Conservation (phyloP, 352 stramenopile species). For the Phytophthora agathidicida region DNA sequence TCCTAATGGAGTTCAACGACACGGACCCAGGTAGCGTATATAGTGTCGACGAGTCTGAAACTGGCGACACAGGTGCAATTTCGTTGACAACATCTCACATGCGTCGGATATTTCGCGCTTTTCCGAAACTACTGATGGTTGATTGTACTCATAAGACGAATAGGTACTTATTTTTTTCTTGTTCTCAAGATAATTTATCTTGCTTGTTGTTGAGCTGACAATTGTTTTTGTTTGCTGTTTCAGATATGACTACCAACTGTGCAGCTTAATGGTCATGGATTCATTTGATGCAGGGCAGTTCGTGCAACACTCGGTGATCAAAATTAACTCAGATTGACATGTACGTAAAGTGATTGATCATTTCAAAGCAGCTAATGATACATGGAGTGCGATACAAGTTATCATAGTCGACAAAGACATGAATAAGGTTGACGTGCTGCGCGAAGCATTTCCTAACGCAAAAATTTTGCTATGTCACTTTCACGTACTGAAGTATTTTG, state of each 20-base stretch:
- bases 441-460: background rate
- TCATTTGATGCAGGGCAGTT: background rate
- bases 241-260: background rate
- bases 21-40: background rate
- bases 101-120: background rate
- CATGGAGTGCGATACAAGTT: background rate
- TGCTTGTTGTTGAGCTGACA: too few species aligned
- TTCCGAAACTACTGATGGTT: background rate
- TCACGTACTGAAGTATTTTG: background rate
- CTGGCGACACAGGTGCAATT: background rate
- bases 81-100: background rate
- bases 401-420: background rate
- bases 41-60: background rate
- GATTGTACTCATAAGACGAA: constrained; percentile 5
- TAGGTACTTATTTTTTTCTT: too few species aligned
- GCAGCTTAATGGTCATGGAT: background rate
- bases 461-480: too few species aligned
- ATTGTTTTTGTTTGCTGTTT: too few species aligned
- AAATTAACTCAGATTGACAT: background rate
- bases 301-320: background rate
- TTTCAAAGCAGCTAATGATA: background rate
- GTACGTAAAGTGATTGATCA: background rate
- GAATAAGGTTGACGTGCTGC: background rate
- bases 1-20: background rate
- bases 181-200: too few species aligned